Base-by-base conservation (phyloP, 805 yeast genomes). In the Isabelozyma pseudorhagii region DNA sequence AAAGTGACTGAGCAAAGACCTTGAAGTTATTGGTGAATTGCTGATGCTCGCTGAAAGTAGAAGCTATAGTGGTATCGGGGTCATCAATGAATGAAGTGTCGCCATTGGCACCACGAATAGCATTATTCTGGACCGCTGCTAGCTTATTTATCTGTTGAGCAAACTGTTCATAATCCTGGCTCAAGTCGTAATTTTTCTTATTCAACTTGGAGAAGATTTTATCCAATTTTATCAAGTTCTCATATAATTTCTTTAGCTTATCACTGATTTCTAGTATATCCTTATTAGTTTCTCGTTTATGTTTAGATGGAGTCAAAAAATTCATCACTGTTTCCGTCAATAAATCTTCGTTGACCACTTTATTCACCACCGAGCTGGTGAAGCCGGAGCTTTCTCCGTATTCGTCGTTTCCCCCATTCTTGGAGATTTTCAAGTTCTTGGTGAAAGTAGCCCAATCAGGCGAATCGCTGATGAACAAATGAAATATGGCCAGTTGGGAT, bases 301-400 rank as follows among this genome's bases (percentile, higher is more conserved):
- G 80, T 56, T 74, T 74, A 13, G 75, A 66, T 45, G 89, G 85
- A 49, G 93, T 86, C 61, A 93, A 89, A n/a, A 96, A 96, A 62
- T 93, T 93, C 86, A 93, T 87, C 41, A 94, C 83, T 3, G 88
- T 85, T 62, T 93, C 99, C 0, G 96, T 84, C n/a, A 93, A 78
- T 11, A 89, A 83, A 46, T 94, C 99, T 53, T 82, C 80, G 41
- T 81, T 79, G 27, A 79, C 81, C 5, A 69, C 74, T 51, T 64
- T 69, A 49, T 59, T 76, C 41, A 67, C 78, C 64, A 52, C 62
- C 58, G 28, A 64, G 28, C 43, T 34, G 40, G 61, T 46, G 50
- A 60, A 54, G 50, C 62, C 62, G 44, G 54, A 25, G 21, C 45
- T 38, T 13, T 38, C 31, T 4, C 53, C 58, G 25, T 47, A 57